Conservation (phyloP, 2,329 filamentous ascomycete genomes). For the Xylaria sp. region DNA sequence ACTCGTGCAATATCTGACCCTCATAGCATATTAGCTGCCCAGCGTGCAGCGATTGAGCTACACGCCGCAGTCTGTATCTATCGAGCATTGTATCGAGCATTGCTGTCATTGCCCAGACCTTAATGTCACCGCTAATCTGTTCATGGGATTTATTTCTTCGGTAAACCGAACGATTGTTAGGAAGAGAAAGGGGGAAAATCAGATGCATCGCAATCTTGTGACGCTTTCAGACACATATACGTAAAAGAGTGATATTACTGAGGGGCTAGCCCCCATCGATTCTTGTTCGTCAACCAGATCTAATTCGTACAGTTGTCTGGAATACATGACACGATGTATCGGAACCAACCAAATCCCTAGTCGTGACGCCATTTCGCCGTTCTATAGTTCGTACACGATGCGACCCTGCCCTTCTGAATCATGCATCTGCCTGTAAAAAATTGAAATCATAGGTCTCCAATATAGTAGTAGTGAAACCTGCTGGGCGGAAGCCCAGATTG, state of each 20-base stretch:
- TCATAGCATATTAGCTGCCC: not conserved
- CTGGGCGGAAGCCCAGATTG: not conserved
- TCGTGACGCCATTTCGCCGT: slow-evolving; percentile 31
- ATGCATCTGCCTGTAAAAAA: slow-evolving; percentile 7
- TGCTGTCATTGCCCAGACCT: not conserved
- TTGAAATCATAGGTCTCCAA: slow-evolving; percentile 5
- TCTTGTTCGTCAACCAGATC: slow-evolving; percentile 41
- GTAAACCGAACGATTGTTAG: not conserved
- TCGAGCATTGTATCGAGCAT: not conserved
- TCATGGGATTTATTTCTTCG: not conserved
- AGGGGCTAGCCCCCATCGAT: slow-evolving; percentile 8
- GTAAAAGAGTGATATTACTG: not conserved
- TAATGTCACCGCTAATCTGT: not conserved
- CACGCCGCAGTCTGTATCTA: not conserved
- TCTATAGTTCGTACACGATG: slow-evolving; percentile 27
- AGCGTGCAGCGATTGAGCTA: not conserved
- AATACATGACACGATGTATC: slow-evolving; percentile 32
- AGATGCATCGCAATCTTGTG: not conserved
- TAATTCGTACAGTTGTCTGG: slow-evolving; percentile 31
- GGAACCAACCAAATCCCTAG: slow-evolving; percentile 21
- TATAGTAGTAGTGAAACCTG: not conserved
- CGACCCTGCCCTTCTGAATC: slow-evolving; percentile 8
- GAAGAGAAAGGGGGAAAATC: not conserved
- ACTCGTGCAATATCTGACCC: not conserved
- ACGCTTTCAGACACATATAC: not conserved